These are phyloP conservation scores for Claviceps maximensis DNA, from an alignment of 2,329 filamentous ascomycete species.

Conservation along the genomic window DNA sequence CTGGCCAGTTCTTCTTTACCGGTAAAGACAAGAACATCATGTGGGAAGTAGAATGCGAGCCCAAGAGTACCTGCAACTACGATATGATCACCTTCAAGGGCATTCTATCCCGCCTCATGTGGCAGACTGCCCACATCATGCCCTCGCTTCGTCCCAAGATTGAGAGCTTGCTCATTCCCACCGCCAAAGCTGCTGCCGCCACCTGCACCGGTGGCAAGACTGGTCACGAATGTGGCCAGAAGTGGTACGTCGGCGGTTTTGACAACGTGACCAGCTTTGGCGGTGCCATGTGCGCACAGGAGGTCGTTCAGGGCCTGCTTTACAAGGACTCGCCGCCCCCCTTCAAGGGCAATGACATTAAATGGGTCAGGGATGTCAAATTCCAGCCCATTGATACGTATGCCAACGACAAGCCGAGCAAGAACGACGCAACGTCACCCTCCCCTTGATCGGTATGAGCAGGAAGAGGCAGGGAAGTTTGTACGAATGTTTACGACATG, in stretches of 20 bases:
- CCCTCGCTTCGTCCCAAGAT: slow-evolving; percentile 38
- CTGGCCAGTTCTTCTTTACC: slow-evolving; percentile 40
- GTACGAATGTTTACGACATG: no score
- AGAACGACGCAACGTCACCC: background rate
- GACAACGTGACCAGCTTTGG: slow-evolving; percentile 44
- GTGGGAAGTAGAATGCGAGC: slow-evolving; percentile 55
- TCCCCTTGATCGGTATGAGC: no score
- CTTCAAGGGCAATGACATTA: slow-evolving; percentile 33
- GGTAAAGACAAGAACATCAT: slow-evolving; percentile 44
- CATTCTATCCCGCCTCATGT: slow-evolving; percentile 52
- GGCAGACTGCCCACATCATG: slow-evolving; percentile 41
- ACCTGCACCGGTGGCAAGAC: slow-evolving; percentile 43
- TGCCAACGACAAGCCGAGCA: slow-evolving; percentile 4
- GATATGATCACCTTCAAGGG: slow-evolving; percentile 59
- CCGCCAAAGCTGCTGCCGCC: slow-evolving; percentile 40
- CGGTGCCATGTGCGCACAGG: slow-evolving; percentile 52
- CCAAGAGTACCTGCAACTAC: slow-evolving; percentile 38
- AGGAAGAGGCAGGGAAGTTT: no score
- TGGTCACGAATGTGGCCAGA: slow-evolving; percentile 43
- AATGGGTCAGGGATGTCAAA: slow-evolving; percentile 11
- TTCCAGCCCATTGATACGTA: slow-evolving; percentile 12
- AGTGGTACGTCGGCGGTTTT: slow-evolving; percentile 46
- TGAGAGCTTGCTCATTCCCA: slow-evolving; percentile 32
- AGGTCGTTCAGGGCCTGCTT: slow-evolving; percentile 48
- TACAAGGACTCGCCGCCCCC: slow-evolving; percentile 29